These are phyloP conservation scores for Russula dissimulans DNA, from an alignment of 768 basidiomycete species.

Conservation along the genomic window DNA sequence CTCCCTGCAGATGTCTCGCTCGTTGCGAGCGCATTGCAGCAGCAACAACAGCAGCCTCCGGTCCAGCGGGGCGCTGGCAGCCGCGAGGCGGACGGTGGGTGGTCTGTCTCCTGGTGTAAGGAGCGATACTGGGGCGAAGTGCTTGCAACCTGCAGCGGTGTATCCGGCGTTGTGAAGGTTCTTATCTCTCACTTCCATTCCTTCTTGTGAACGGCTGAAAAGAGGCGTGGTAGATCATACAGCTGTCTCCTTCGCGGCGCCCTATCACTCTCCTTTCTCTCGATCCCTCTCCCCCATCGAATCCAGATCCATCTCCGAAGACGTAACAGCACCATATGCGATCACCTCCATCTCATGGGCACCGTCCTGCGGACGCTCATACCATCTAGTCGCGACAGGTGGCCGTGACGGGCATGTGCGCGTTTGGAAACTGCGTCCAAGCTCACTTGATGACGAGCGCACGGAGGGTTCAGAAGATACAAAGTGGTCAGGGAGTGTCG, in stretches of 20 bases:
- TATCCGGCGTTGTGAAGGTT: slow-evolving; percentile 70
- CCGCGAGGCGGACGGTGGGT: slow-evolving; percentile 83
- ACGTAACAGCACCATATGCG: slow-evolving; percentile 41
- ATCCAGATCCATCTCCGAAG: slow-evolving; percentile 24
- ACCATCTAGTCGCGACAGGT: slow-evolving; percentile 90
- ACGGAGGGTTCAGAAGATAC: slow-evolving; percentile 35
- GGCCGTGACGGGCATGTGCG: slow-evolving; percentile 79
- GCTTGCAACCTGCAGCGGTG: slow-evolving; percentile 68
- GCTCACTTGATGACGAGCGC: slow-evolving; percentile 30
- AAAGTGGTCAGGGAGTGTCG: slow-evolving; percentile 64
- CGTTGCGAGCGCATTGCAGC: slow-evolving; percentile 57
- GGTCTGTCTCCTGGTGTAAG: slow-evolving; percentile 93
- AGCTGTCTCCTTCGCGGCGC: slow-evolving; percentile 58
- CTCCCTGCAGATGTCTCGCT: slow-evolving; percentile 47
- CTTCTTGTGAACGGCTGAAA: background rate
- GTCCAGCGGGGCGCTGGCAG: slow-evolving; percentile 42
- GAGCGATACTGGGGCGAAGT: slow-evolving; percentile 94
- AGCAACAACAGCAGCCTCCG: slow-evolving; percentile 28
- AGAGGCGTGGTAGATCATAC: slow-evolving; percentile 50
- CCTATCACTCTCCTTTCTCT: slow-evolving; percentile 56
- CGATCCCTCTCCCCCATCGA: slow-evolving; percentile 38
- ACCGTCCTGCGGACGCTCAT: slow-evolving; percentile 85
- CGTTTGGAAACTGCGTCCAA: slow-evolving; percentile 79
- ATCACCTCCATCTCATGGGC: slow-evolving; percentile 89
- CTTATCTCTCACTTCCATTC: background rate